phyloP scores from a whole-genome alignment of 108 stramenopile species.

The Discostella stelligeroides region DNA sequence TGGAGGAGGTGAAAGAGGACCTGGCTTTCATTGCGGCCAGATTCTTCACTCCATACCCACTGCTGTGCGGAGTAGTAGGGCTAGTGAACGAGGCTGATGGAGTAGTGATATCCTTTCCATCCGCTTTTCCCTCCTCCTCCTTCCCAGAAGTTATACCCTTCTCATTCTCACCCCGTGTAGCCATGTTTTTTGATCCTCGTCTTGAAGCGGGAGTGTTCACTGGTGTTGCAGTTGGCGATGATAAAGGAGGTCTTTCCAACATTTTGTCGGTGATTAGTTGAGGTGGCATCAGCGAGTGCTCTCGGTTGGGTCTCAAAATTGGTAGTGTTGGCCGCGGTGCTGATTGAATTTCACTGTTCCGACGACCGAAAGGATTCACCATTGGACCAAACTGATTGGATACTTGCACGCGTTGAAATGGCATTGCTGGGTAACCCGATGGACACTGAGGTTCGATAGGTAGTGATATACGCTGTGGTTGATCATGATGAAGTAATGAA shows the following conservation, averaged over 20 bases:
- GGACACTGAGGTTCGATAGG: neutral
- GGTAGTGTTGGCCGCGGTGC: neutral
- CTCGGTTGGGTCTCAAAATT: too few relatives aligned
- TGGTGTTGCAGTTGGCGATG: too few relatives aligned
- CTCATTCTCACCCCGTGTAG: neutral
- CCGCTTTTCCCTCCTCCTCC: neutral
- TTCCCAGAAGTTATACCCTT: neutral
- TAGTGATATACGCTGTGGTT: neutral
- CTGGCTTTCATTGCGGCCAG: conserved; percentile 14
- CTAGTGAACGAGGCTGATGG: neutral
- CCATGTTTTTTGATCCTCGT: too few relatives aligned
- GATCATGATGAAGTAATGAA: neutral
- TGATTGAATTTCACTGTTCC: neutral
- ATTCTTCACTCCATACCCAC: conserved; percentile 14
- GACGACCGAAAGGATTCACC: neutral
- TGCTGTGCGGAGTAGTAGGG: neutral
- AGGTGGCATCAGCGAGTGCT: too few relatives aligned
- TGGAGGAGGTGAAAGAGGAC: neutral
- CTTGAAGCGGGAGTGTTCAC: too few relatives aligned
- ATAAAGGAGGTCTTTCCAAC: too few relatives aligned
- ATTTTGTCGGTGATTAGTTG: too few relatives aligned
- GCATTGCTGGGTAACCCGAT: neutral
- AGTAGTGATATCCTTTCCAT: neutral
- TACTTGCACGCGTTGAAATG: conserved; percentile 2
- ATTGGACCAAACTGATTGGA: neutral